Base-by-base conservation (phyloP, 345 rosid genomes). In the Raphanus sativus region DNA sequence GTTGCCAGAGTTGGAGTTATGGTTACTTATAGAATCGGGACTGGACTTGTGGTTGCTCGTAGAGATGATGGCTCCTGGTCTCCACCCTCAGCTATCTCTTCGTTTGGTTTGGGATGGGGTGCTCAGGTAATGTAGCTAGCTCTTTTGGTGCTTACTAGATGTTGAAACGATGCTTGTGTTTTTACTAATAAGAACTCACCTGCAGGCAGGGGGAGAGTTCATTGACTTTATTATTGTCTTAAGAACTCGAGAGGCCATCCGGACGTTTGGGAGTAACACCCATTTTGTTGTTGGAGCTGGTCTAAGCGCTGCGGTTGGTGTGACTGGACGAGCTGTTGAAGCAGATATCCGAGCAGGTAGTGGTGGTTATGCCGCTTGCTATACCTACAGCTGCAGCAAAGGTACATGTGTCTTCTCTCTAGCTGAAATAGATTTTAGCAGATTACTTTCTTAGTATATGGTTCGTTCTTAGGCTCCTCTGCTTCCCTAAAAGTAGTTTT, bases 331-430 rank as follows among this genome's bases (percentile, higher is more conserved):
- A 67, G 87, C 96, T 75, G 86, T 78, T 78, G 99, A 90, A 85
- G 99, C 98, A 50, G 97, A 84, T 82, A 62, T 95, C 17, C 87
- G 97, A 71, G 98, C 96, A 78, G 98, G 99, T 65, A 91, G 88
- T 69, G 93, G 96, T 70, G 98, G 99, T 80, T 92, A 77, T 87
- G 91, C 98, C 45, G 93, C 99, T 73, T 91, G 97, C 80, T 95
- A 95, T 77, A 91, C 99, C 4, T 95, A 95, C 81, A 95, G 99
- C 81, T 89, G 99, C 84, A 91, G 97, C 79, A 95, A 95, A 95
- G 98, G 99, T 95, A 86, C 55, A 24, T 42, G 58, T 61, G 10
- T 48, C 21, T 30, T 40, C 26, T 54, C 30, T 24, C 2, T 1
- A 63, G 38, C 71, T 12, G 16, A 26, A 5, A 70, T 76, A 30